These are phyloP conservation scores for Nicotiana obtusifolia DNA, from an alignment of 257 asterid species.

Conservation along the genomic window DNA sequence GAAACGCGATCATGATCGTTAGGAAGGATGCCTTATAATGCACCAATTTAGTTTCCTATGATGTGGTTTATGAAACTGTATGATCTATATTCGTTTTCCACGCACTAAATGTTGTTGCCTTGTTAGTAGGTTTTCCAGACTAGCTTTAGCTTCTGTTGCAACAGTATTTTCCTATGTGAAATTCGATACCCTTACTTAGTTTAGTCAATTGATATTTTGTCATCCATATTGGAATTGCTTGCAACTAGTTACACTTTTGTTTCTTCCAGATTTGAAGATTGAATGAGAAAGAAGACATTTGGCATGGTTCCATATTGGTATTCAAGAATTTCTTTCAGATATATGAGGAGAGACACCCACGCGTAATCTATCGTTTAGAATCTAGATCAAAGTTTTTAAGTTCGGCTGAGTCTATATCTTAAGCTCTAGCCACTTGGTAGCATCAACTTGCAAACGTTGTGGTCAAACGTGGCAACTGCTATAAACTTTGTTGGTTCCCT, in stretches of 20 bases:
- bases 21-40: constrained; percentile 15
- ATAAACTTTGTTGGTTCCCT: not conserved
- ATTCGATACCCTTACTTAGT: not conserved
- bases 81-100: constrained; percentile 3
- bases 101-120: not conserved
- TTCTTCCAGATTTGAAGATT: not conserved
- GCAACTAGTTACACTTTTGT: not conserved
- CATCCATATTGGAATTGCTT: not conserved
- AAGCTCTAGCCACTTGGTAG: too few relatives aligned
- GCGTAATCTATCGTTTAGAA: too few relatives aligned
- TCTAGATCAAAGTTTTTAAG: too few relatives aligned
- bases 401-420: too few relatives aligned
- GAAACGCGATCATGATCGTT: constrained; percentile 10
- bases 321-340: not conserved
- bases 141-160: not conserved
- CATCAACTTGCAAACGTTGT: not conserved
- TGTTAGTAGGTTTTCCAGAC: not conserved
- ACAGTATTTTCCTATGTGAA: not conserved
- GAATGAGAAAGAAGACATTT: not conserved
- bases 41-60: not conserved
- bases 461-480: constrained; percentile 1
- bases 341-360: too few relatives aligned
- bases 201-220: not conserved
- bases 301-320: not conserved
- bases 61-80: not conserved